Evolutionary conservation across 768 basidiomycete genomes (phyloP), one percentile per base, ranked within the genome.

Genomic region (Amanita rubescens): DNA sequence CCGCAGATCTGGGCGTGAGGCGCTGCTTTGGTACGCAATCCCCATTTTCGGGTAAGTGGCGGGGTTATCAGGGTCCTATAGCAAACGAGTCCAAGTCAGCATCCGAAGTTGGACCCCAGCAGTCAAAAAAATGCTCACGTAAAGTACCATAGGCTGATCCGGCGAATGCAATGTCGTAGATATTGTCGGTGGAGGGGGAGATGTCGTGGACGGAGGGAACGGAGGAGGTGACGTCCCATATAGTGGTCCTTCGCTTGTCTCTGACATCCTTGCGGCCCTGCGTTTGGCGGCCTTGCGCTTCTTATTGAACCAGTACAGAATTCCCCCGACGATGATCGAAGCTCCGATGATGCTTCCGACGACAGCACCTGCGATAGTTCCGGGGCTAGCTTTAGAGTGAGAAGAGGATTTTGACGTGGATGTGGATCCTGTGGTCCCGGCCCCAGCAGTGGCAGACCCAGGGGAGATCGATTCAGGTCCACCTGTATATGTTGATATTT

Each of bases 291-390:
- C 61, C 57, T 9, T 74, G 69, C 12, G 55, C 70, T 10, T 78
- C 62, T 39, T 10, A 6, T 19, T 55, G 58, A 75, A 70, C 71
- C 75, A 82, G 48, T 73, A 61, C 3, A 67, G 37, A 5, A 61
- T 57, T 9, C 74, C 70, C 12, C 55, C 71, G 11, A 78, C 63
- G 8, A 30, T 30, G 37, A 70, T 50, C 9, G 70, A 74, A 15
- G 78, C 46, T 24, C 66, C 68, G 10, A 76, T 71, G 2, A 85
- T 52, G 19, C 74, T 80, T 5, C 78, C 81, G 1, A 82, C 71
- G 6, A 77, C 76, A 20, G 82, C 82, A 19, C 84, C 84, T 5
- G 80, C 78, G 34, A 86, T 84, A n/a, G 78, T 79, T 2, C 82
- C 82, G 1, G 78, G 72, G 58, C 78, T 67, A 62, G 56, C 30